Conservation (phyloP, 345 rosid genomes). For the Durio zibethinus region DNA sequence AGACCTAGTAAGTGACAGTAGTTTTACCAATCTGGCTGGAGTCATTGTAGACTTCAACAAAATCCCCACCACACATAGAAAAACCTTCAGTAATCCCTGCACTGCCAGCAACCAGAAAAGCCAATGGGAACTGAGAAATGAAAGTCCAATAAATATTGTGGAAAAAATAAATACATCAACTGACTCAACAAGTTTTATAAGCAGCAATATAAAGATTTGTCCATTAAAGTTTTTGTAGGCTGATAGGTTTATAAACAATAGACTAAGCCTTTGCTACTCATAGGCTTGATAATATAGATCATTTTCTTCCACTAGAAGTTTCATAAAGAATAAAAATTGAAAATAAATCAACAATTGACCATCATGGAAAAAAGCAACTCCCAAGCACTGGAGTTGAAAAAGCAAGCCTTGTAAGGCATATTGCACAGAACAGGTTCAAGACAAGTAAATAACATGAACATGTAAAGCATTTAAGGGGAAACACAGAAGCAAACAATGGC, state of each 20-base stretch:
- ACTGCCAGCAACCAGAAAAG: slow-evolving; percentile 44
- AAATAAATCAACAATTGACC: not conserved
- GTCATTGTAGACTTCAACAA: slow-evolving; percentile 90
- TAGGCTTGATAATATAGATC: not conserved
- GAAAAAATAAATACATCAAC: not conserved
- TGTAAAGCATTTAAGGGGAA: not conserved
- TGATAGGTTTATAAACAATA: not conserved
- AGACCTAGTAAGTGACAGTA: slow-evolving; percentile 6
- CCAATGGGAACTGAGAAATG: slow-evolving; percentile 8
- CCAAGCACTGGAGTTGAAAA: not conserved
- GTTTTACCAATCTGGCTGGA: slow-evolving; percentile 71
- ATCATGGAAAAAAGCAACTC: not conserved
- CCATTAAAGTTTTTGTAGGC: slow-evolving; percentile 3
- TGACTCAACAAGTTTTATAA: not conserved
- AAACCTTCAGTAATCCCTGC: slow-evolving; percentile 97
- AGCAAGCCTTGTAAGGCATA: not conserved
- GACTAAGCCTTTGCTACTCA: not conserved
- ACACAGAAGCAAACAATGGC: not conserved
- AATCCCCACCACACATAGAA: slow-evolving; percentile 99
- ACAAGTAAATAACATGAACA: not conserved
- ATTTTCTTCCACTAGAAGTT: not conserved
- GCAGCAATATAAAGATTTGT: not conserved
- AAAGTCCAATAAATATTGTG: not conserved
- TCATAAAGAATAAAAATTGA: not conserved
- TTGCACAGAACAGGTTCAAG: not conserved